Evolutionary conservation across 2,329 filamentous ascomycete genomes (phyloP), one percentile per base, ranked within the genome.

Genomic region (Incumbomyces delicatus): DNA sequence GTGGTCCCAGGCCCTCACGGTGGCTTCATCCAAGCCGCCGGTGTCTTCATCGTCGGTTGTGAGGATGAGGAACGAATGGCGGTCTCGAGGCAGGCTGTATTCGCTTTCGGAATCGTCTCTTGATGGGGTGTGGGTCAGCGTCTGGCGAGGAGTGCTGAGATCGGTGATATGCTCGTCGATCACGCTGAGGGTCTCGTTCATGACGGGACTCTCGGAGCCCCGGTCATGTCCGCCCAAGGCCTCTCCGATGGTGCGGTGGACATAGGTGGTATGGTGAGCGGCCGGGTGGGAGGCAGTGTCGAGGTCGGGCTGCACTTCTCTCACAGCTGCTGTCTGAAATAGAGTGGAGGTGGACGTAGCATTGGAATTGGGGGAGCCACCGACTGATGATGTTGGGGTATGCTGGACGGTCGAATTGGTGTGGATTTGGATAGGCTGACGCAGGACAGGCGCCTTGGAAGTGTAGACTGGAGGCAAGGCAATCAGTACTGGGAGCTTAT

Each of bases 91-190:
- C 50, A 79, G 85, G 66, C 88, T 94, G 65, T 95, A 95, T 62
- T 94, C 87, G 67, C 87, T 95, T 41, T 83, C 85, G 1, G 88
- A 94, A 27, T 70, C 68, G 40, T 77, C 75, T 16, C 63, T 60
- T 11, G 35, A 33, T 10, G 43, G 48, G 5, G 46, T 50, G 4
- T 50, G 48, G 11, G 50, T 52, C 47, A 74, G 52, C 58, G 72
- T 74, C 51, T 78, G 75, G 18, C 76, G 72, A 45, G 77, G 77
- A 5, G 74, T 78, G 61, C 73, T 76, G 68, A 96, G 77, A 62
- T 95, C 85, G 35, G 87, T 95, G 57, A 96, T 95, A 62, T 95
- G 90, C 66, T 96, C 90, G 63, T 96, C 84, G 58, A 96, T 96
- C 49, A 96, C 90, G 60, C 88, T 95, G 43, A 96, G 69, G 0